Evolutionary conservation across 441 rosid species (phyloP).

Genomic region (Croton laevigatus): DNA sequence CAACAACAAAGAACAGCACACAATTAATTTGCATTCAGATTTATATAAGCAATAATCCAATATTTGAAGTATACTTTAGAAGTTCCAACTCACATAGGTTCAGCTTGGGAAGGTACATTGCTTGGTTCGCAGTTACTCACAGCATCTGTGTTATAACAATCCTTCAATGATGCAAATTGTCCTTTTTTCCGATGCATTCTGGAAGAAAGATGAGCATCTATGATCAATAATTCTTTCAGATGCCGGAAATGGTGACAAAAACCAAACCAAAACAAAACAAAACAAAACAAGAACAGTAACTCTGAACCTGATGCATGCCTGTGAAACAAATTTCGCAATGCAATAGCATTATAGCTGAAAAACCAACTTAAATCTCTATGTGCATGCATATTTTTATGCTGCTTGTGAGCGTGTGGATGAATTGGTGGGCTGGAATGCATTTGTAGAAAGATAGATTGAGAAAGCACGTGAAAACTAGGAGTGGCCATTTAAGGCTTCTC

Average conservation of each 20-base stretch:
- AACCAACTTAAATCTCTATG: background rate
- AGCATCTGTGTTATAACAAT: constrained; percentile 25
- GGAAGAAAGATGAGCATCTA: constrained; percentile 16
- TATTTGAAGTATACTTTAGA: constrained; percentile 10
- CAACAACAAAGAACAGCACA: background rate
- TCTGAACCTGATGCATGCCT: background rate
- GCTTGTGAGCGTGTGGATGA: background rate
- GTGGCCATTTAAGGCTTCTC: no score
- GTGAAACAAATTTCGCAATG: background rate
- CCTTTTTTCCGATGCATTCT: constrained; percentile 60
- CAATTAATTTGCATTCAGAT: constrained; percentile 9
- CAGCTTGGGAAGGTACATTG: constrained; percentile 28
- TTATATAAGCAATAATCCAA: constrained; percentile 3
- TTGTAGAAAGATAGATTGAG: background rate
- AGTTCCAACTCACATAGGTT: constrained; percentile 39
- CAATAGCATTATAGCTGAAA: background rate
- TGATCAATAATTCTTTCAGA: constrained; percentile 15
- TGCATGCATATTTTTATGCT: background rate
- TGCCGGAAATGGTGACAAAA: background rate
- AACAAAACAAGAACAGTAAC: background rate
- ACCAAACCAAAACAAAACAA: constrained; percentile 1
- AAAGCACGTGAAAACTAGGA: background rate
- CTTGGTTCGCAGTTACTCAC: constrained; percentile 36
- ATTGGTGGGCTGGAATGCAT: background rate
- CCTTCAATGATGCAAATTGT: constrained; percentile 45